Evolutionary conservation across 331 rosid genomes (phyloP), one percentile per base, ranked within the genome.

Genomic region (Rhamnella rubrinervis): DNA sequence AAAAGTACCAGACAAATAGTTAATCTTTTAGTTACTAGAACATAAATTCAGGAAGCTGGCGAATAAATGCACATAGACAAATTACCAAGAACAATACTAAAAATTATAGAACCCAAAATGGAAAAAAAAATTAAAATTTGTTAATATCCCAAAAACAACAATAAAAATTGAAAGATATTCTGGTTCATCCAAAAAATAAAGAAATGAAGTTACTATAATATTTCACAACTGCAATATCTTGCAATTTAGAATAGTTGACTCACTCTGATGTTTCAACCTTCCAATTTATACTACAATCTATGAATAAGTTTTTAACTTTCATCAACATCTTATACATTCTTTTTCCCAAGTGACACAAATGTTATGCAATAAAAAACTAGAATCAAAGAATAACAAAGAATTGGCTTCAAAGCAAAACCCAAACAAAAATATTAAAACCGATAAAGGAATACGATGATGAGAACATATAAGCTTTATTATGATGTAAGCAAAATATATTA

Each of bases 41-140:
- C 85, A 89, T 92, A 66, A 92, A 92, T 80, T 92, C 98, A 35
- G 98, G 98, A 80, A 92, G 98, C 9, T 95, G 79, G 59, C 98
- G 92, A 63, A 92, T 89, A 88, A 92, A 92, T 0, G 98, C n/a
- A n/a, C n/a, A n/a, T n/a, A n/a, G n/a, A n/a, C n/a, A n/a, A n/a
- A n/a, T n/a, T n/a, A n/a, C n/a, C n/a, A n/a, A n/a, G n/a, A n/a
- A n/a, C n/a, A n/a, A n/a, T n/a, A n/a, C n/a, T n/a, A n/a, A n/a
- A n/a, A n/a, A n/a, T n/a, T n/a, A n/a, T n/a, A n/a, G n/a, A n/a
- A n/a, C n/a, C n/a, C n/a, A n/a, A n/a, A n/a, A n/a, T n/a, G n/a
- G n/a, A n/a, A n/a, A n/a, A n/a, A n/a, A n/a, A n/a, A n/a, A n/a
- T n/a, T n/a, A n/a, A n/a, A n/a, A n/a, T n/a, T n/a, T n/a, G n/a